Evolutionary conservation across 148 eudicot genomes (phyloP), one percentile per base, ranked within the genome.

Genomic region (Dysphania ambrosioides): DNA sequence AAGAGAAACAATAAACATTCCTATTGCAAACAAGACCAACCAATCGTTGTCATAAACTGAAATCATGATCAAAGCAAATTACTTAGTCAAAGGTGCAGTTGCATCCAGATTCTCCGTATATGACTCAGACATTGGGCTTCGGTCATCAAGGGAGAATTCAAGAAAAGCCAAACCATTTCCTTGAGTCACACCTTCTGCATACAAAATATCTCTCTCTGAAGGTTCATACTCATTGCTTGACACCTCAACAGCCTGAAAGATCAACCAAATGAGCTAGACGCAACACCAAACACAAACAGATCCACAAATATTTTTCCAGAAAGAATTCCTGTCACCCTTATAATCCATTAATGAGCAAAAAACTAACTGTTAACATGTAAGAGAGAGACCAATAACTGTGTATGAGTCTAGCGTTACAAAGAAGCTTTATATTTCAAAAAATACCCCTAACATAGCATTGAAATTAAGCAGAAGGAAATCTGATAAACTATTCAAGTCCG

Each of bases 221-320:
- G 99, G 99, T 79, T 96, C 99, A 53, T 96, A 96, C 74, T 96
- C 99, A 62, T 90, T 92, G 84, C 97, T 92, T 32, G 99, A 96
- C 66, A 96, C 89, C 86, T 96, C 97, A 76, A 90, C 99, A 68
- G 97, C 99, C 99, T 96, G 74, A 74, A 66, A 78, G 40, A 41
- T 32, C 38, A 58, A 68, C 47, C 44, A 74, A 42, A 35, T 77
- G 24, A 75, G 53, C 41, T 65, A 40, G 10, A 30, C 2, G 34
- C 34, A 49, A 70, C 26, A 30, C 53, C 27, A 74, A 68, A 69
- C 0, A 68, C 63, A 66, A 57, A 16, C 53, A 70, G 3, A 40
- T 19, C n/a, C 30, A 79, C 18, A 32, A 15, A 32, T 34, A 49
- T 13, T 1, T 5, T 41, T 32, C 2, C 42, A 41, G 19, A 55